These are phyloP conservation scores for Eurotiales sp. DNA, from an alignment of 2,329 filamentous ascomycete species.

Conservation along the genomic window DNA sequence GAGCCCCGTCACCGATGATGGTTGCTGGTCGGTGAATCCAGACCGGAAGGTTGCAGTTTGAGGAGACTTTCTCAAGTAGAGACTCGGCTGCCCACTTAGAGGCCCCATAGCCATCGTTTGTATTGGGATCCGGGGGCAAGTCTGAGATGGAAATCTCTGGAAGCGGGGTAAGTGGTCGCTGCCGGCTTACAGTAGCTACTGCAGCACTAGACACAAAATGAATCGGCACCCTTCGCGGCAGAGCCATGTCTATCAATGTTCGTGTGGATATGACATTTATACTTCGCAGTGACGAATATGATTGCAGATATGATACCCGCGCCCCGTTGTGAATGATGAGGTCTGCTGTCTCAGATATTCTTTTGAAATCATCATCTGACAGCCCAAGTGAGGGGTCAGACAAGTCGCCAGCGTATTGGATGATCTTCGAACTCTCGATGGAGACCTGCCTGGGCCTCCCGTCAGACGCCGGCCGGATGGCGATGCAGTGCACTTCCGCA, in stretches of 20 bases:
- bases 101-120: constrained; percentile 33
- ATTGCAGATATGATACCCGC: constrained; percentile 26
- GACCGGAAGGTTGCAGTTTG: background rate
- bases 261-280: constrained; percentile 25
- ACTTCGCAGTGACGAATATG: constrained; percentile 22
- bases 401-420: constrained; percentile 37
- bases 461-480: constrained; percentile 18
- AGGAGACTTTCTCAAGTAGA: constrained; percentile 28
- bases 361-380: constrained; percentile 22
- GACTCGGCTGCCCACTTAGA: constrained; percentile 40
- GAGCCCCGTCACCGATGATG: background rate
- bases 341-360: constrained; percentile 32
- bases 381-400: constrained; percentile 37
- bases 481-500: constrained; percentile 43
- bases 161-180: constrained; percentile 21
- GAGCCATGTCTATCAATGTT: constrained; percentile 20
- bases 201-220: constrained; percentile 28
- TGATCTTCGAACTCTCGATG: constrained; percentile 28
- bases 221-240: constrained; percentile 22
- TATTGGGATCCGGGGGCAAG: constrained; percentile 20
- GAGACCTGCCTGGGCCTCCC: background rate
- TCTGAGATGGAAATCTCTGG: constrained; percentile 18
- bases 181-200: background rate
- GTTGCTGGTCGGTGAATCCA: constrained; percentile 1
- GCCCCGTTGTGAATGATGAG: constrained; percentile 54